Evolutionary conservation across 106 monocot genomes (phyloP).

Genomic region (Acanthochlamys bracteata): DNA sequence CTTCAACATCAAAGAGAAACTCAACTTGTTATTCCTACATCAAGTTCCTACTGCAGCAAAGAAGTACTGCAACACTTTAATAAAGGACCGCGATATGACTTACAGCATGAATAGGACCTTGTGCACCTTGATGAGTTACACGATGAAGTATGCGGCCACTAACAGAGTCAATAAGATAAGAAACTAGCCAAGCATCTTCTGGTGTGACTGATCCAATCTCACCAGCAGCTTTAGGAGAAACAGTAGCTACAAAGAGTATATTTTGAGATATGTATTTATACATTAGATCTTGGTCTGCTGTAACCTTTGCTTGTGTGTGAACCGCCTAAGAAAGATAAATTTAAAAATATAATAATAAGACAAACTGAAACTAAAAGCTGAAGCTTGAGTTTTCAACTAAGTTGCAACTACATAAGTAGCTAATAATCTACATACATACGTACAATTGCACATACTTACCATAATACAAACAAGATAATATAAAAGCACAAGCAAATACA

Average conservation of each 20-base stretch:
- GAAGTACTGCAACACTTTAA: not conserved
- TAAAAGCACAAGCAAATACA: no score
- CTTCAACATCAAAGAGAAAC: constrained; percentile 27
- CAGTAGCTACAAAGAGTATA: constrained; percentile 77
- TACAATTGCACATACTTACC: no score
- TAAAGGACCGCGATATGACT: constrained; percentile 22
- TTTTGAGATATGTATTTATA: constrained; percentile 94
- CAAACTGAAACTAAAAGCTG: not conserved
- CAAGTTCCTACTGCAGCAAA: not conserved
- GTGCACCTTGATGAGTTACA: constrained; percentile 84
- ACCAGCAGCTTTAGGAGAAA: constrained; percentile 72
- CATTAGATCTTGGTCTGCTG: constrained; percentile 85
- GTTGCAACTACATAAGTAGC: no score
- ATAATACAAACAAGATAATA: no score
- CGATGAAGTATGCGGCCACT: constrained; percentile 90
- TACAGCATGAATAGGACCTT: constrained; percentile 94
- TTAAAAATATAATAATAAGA: not conserved
- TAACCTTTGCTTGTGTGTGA: constrained; percentile 94
- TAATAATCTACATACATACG: no score
- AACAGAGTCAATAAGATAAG: constrained; percentile 88
- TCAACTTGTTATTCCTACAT: not conserved
- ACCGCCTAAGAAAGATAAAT: constrained; percentile 50
- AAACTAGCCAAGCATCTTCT: constrained; percentile 78
- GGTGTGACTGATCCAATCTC: constrained; percentile 79
- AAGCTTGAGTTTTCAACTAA: no score